Evolutionary conservation across 352 stramenopile genomes (phyloP), one percentile per base, ranked within the genome.

Genomic region (Phytophthora syringae): DNA sequence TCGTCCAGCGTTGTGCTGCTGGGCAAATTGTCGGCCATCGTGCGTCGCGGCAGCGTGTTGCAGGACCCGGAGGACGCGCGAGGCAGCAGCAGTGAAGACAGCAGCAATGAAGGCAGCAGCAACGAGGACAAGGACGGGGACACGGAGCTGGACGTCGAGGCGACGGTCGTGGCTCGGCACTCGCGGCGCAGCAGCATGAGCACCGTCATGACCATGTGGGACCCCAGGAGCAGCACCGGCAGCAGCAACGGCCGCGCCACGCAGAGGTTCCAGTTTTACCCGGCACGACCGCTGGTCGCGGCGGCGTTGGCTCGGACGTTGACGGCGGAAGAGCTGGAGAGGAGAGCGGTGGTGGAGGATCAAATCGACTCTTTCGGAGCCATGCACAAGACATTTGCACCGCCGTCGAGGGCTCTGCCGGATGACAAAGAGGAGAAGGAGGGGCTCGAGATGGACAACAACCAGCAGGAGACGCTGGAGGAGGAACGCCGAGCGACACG

Each of bases 21-120:
- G 12, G 74, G 78, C 63, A 82, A 83, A 47, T 56, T 86, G 20
- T 82, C 79, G 52, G 66, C 76, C 43, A 84, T 84, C 13, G 72
- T 88, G 40, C 75, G 77, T 20, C 80, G 77, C 40, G 54, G 55
- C 9, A 86, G 77, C 49, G 25, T 80, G 11, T 73, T 72, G n/a
- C 56, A 70, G 37, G 67, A 74, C 20, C 42, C 55, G n/a, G 74
- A 76, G 52, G 60, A 74, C 32, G 64, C 7, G 18, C 48, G 49
- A 9, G 55, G 34, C 54, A 75, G 59, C 48, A 67, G 45, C 32
- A 69, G 40, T 45, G 60, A 37, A n/a, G 40, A 13, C 49, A 59
- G 52, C 21, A 55, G 51, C 49, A 53, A 24, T 47, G 49, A 63
- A n/a, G n/a, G n/a, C n/a, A n/a, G n/a, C n/a, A n/a, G n/a, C n/a